A percentile compares a stretch with the other conserved stretches of the same genome.
phyloP scores from a whole-genome alignment of 768 basidiomycete genomes.

The Lentinula raphanica region DNA sequence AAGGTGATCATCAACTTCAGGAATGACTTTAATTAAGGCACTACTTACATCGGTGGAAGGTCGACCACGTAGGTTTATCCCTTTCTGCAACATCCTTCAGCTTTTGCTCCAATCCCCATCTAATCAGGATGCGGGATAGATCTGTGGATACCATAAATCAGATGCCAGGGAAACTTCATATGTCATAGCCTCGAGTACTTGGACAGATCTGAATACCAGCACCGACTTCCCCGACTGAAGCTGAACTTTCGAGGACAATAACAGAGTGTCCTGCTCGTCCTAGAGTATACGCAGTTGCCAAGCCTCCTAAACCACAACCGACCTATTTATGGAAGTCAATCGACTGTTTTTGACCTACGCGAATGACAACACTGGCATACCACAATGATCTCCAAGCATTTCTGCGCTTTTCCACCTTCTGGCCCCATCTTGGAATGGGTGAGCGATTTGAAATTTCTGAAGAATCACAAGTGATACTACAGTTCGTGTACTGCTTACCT shows the following conservation, averaged over 20 bases:
- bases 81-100: not conserved
- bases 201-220: constrained; percentile 34
- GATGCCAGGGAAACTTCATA: too few species aligned
- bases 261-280: constrained; percentile 35
- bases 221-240: constrained; percentile 29
- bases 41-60: constrained; percentile 8
- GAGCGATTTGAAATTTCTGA: too few species aligned
- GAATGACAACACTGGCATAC: not conserved
- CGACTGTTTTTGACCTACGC: not conserved
- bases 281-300: constrained; percentile 34
- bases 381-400: not conserved
- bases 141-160: not conserved
- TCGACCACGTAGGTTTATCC: constrained; percentile 3
- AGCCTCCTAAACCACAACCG: constrained; percentile 18
- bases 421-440: not conserved
- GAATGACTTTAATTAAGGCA: not conserved
- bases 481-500: too few species aligned
- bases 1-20: not conserved
- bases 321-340: not conserved
- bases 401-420: not conserved
- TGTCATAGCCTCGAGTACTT: constrained; percentile 2
- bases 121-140: constrained; percentile 1
- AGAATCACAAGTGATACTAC: too few species aligned
- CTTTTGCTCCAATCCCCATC: constrained; percentile 2
- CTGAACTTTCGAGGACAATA: constrained; percentile 34